Base-by-base conservation (phyloP, 192 early-diverging fungal genomes). In the Podila horticola region DNA sequence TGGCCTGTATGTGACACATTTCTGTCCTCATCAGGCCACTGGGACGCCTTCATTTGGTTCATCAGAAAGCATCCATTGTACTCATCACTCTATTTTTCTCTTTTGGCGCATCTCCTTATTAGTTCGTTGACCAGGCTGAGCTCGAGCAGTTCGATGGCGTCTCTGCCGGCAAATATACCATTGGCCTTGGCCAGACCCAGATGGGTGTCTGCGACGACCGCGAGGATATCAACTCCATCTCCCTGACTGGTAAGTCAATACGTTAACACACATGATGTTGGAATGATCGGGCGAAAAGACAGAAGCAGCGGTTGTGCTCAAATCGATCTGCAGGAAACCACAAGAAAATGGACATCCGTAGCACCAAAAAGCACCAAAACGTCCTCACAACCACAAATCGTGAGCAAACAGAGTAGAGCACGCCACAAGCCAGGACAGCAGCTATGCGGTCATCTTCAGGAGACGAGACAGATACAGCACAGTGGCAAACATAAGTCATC, bases 151-250 rank as follows among this genome's bases (percentile, higher is more conserved):
- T 93, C 86, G 97, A 99, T 84, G 92, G 93, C 38, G 98, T 95
- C 52, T 95, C 95, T 28, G 84, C 93, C 52, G 98, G 98, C 74
- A 99, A 98, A 90, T 99, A 99, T 88, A 97, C 97, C 67, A 97
- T 98, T 75, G 98, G 98, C 69, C 92, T 99, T 20, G 98, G 98
- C 48, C 97, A 98, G 87, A 89, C 85, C 69, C 93, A 93, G 82
- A 99, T 99, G 98, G 93, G 91, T 49, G 91, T 98, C 75, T 92
- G 92, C 87, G 96, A 98, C 84, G 98, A 99, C 83, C 89, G 96
- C 71, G 97, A 99, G 84, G 95, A 97, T 85, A 93, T 97, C 83
- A 91, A 95, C 86, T 95, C 95, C 60, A 91, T 97, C 71, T 92
- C 89, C 34, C 79, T 97, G 75, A 95, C 95, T 38, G 93, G 94